These are phyloP conservation scores for Diplogelasinospora grovesii DNA, from an alignment of 495 filamentous ascomycete genomes.

Conservation along the genomic window DNA sequence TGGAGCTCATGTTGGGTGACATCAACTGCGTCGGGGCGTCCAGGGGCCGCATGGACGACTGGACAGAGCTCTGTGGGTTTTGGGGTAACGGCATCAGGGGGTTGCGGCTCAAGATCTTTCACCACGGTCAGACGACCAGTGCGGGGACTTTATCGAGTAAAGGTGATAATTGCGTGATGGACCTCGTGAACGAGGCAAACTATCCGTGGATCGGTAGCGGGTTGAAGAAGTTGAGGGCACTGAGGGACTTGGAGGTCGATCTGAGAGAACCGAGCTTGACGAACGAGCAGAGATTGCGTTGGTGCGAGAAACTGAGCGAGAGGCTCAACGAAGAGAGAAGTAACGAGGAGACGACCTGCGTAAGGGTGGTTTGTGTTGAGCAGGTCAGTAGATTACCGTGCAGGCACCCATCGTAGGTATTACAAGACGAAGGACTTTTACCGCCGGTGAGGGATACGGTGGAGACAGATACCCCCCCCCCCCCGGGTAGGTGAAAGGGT, in stretches of 20 bases:
- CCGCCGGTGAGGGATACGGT: no score
- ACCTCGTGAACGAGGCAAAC: no score
- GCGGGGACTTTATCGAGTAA: no score
- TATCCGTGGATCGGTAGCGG: constrained; percentile 8
- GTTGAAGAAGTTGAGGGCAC: background rate
- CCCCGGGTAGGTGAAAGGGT: no score
- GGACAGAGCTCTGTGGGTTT: constrained; percentile 23
- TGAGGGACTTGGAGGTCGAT: constrained; percentile 15
- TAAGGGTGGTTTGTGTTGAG: constrained; percentile 6
- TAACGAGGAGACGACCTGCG: no score
- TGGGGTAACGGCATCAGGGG: constrained; percentile 23
- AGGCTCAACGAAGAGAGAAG: constrained; percentile 1
- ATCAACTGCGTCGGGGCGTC: constrained; percentile 8
- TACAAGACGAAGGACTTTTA: no score
- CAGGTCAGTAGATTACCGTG: background rate
- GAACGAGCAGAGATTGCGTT: constrained; percentile 3
- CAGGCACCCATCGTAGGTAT: no score
- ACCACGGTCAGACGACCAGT: no score
- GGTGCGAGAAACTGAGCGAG: constrained; percentile 3
- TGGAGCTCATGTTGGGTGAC: constrained; percentile 23
- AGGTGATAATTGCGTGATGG: no score
- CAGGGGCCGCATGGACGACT: constrained; percentile 12
- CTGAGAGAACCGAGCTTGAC: background rate
- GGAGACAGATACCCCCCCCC: no score
- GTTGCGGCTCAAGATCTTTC: constrained; percentile 12